Evolutionary conservation across 2,329 filamentous ascomycete species (phyloP), one percentile per base, ranked within the genome.

Genomic region (Aaosphaeria pasadenensis): DNA sequence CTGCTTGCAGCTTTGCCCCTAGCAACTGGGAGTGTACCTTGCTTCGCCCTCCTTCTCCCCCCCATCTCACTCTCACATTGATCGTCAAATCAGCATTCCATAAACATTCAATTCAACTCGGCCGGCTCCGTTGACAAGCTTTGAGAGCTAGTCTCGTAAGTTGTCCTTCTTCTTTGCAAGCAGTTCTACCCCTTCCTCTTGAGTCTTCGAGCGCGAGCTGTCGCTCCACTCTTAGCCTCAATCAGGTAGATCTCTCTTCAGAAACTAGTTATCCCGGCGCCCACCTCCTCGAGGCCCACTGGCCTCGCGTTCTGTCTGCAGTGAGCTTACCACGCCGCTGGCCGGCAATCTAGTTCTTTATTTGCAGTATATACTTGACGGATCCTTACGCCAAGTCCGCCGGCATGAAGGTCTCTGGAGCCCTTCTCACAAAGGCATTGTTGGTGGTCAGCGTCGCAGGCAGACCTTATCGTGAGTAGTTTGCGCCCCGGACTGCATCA

Each of bases 401-500:
- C 53, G 56, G 42, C 53, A 82, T 82, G 78, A 78, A 75, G 69
- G 58, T 65, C 51, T 55, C 64, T 42, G 49, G 63, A 48, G 59
- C 76, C 43, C 48, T 67, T 41, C 58, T 51, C 52, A 52, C 51
- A 41, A 57, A 72, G 33, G 48, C 71, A 44, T 61, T 70, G 43
- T 58, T 80, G 50, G 58, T 75, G 53, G 63, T 76, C 49, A 63
- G 75, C 46, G 70, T 68, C 36, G 64, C 63, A 50, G 74, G 74
- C 39, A 75, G 76, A 54, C 77, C 72, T 24, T 63, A 66, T 45
- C 51, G 67, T 69, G 58, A 54, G 62, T 58, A 11, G 17, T 30
- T n/a, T 29, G 11, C 31, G 17, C 31, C 30, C 33, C 11, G 30
- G 30, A 6, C 6, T 9, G 11, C 30, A 5, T 43, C 11, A 39